These are phyloP conservation scores for Pichia scutulata DNA, from an alignment of 805 yeast genomes.

Conservation along the genomic window DNA sequence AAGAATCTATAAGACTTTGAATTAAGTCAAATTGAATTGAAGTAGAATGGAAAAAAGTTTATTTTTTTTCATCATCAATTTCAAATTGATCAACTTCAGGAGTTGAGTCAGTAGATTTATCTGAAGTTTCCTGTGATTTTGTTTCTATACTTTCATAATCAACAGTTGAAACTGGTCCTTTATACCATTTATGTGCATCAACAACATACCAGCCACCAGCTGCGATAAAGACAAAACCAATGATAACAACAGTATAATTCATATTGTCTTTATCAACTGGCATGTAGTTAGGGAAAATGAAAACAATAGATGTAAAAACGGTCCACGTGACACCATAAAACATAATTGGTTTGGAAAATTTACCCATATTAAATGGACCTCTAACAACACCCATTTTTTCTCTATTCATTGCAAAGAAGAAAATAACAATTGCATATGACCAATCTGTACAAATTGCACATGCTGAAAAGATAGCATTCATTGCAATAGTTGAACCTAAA, in stretches of 20 bases:
- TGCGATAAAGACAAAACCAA: conserved; percentile 33
- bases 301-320: conserved; percentile 38
- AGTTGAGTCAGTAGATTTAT: not conserved
- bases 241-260: conserved; percentile 48
- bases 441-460: conserved; percentile 43
- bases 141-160: conserved; percentile 19
- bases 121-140: conserved; percentile 14
- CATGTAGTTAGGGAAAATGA: conserved; percentile 44
- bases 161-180: conserved; percentile 45
- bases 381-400: conserved; percentile 37
- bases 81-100: not conserved
- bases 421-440: conserved; percentile 41
- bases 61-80: not conserved
- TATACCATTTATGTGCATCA: conserved; percentile 48
- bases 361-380: conserved; percentile 42
- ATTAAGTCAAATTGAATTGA: no score
- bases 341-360: conserved; percentile 33
- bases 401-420: conserved; percentile 33
- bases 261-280: conserved; percentile 36
- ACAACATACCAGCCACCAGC: conserved; percentile 38
- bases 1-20: no score
- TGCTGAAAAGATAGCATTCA: conserved; percentile 47
- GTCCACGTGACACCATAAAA: conserved; percentile 37
- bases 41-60: no score
- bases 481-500: conserved; percentile 36